Evolutionary conservation across 2,329 filamentous ascomycete genomes (phyloP), one percentile per base, ranked within the genome.

Genomic region (Cordyceps cicadae): DNA sequence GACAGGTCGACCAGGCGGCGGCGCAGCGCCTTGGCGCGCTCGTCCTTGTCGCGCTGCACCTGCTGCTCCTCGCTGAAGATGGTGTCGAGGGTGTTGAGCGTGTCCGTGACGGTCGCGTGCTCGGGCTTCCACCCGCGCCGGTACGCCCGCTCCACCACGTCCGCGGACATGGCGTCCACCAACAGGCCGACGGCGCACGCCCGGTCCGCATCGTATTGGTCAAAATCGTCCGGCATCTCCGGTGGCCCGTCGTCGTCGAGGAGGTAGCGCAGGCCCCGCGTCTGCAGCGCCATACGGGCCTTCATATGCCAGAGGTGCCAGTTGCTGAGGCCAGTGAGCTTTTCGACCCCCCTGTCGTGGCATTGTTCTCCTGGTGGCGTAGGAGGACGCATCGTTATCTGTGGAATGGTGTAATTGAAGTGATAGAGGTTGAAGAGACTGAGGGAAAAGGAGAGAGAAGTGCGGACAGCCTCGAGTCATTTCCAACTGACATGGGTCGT

Each of bases 251-350:
- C 37, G 21, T 41, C n/a, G 9, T 9, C 21, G 5, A 60, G 50
- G 3, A 60, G 50, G 15, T 60, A 32, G 1, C 50, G 19, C 6
- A 60, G n/a, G 24, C 51, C 51, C 15, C 29, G 15, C 4, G n/a
- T 39, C 17, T 49, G 39, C 14, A 60, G 58, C 14, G 15, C 21
- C 15, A 49, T 39, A 3, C 58, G 58, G 6, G 29, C 19, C n/a
- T 54, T 54, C 1, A 54, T 49, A 15, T 54, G 58, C 58, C 58
- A 60, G 2, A 5, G 8, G n/a, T 60, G 15, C 58, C 58, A 60
- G 15, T 60, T 60, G 21, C 49, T 29, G 49, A 45, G 17, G 15
- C 50, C 43, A 5, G 8, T 48, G 29, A 60, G 58, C 58, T 54
- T 60, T 8, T 11, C 32, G 24, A 58, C 32, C 29, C 43, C n/a